Conservation (phyloP, 176 grass and related monocot genomes). For the Dactylis glomerata region DNA sequence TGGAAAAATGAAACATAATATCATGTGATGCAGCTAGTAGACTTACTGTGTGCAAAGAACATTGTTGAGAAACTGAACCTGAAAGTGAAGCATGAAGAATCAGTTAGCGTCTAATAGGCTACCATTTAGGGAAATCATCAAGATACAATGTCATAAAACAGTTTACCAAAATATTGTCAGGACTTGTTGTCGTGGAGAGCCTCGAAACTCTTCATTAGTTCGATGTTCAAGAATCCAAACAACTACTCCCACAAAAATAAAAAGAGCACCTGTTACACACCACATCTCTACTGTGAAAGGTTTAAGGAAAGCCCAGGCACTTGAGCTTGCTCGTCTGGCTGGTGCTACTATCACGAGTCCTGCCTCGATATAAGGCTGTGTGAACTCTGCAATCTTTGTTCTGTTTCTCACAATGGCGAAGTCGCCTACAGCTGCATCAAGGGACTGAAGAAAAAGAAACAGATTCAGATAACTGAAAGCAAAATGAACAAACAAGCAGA, state of each 20-base stretch:
- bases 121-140: slow-evolving; percentile 1
- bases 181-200: slow-evolving; percentile 53
- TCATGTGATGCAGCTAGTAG: slow-evolving; percentile 18
- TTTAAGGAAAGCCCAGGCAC: slow-evolving; percentile 79
- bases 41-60: slow-evolving; percentile 91
- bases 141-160: background rate
- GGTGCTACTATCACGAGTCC: slow-evolving; percentile 77
- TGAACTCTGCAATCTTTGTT: slow-evolving; percentile 66
- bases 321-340: slow-evolving; percentile 39
- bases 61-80: slow-evolving; percentile 99
- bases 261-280: slow-evolving; percentile 68
- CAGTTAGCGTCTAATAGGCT: slow-evolving; percentile 19
- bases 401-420: slow-evolving; percentile 80
- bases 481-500: slow-evolving; percentile 22
- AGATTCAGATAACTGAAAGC: slow-evolving; percentile 16
- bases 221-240: slow-evolving; percentile 89
- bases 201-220: slow-evolving; percentile 73
- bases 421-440: slow-evolving; percentile 87
- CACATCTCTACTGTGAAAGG: slow-evolving; percentile 86
- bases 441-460: slow-evolving; percentile 22
- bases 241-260: slow-evolving; percentile 73
- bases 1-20: slow-evolving; percentile 20
- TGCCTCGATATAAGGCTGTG: slow-evolving; percentile 67
- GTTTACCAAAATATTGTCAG: slow-evolving; percentile 75
- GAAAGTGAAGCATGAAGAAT: slow-evolving; percentile 29